Base-by-base conservation (phyloP, 1,139 yeast species). In the Lodderomyces metapsilosis region DNA sequence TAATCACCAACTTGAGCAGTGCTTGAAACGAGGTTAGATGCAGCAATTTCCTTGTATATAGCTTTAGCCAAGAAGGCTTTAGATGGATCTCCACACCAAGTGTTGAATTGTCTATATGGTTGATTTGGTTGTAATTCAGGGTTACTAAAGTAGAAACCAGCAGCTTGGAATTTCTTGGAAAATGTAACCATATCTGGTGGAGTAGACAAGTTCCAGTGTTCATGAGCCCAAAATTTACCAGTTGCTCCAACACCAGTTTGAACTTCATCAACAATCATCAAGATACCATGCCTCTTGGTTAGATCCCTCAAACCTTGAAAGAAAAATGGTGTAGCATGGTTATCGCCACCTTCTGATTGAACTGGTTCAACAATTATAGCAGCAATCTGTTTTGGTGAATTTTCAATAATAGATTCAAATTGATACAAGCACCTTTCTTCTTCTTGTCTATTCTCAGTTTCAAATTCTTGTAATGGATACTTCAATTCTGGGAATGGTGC, bases 71-170 rank as follows among this genome's bases (percentile, higher is more conserved):
- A 64, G 42, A 80, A 65, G 62, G 82, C 80, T 63, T 78, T 78
- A 27, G 84, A 79, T 57, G 89, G 88, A 58, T 84, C 89, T 55
- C 89, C 91, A 65, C 88, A 83, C 91, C 91, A 84, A 48, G 91
- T 84, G 74, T 84, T 84, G 70, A 84, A 84, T 61, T 83, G 89
- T 66, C 89, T 77, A 66, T 78, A 83, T 9, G 89, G 78, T 51
- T 69, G 71, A 51, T 74, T 75, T 48, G 87, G 87, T 54, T 78
- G 74, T 52, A 82, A 76, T 41, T 72, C 69, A 25, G 78, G 79
- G 61, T 83, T 80, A 50, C 74, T 76, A 74, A 80, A 84, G 68
- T 77, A 84, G 66, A 82, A 84, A 36, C 91, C 91, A 8, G 89
- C 89, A 44, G 86, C 80, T 64, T 84, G 91, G 74, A 83, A 82